These are phyloP conservation scores for Panaeolus papilionaceus DNA, from an alignment of 768 basidiomycete species.

Conservation along the genomic window DNA sequence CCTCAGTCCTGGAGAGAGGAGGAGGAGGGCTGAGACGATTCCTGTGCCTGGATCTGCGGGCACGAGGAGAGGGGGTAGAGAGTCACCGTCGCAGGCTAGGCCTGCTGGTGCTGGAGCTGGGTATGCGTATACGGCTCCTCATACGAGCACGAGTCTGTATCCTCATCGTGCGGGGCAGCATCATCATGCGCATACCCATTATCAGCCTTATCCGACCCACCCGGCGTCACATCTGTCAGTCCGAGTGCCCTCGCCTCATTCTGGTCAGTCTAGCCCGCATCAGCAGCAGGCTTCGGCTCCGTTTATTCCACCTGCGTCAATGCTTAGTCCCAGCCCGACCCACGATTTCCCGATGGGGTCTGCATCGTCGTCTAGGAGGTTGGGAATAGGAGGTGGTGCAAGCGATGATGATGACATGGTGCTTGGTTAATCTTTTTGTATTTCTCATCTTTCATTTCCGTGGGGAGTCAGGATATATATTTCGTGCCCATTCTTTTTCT, in stretches of 20 bases:
- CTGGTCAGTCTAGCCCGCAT: background rate
- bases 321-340: background rate
- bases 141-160: constrained; percentile 2
- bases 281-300: background rate
- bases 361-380: background rate
- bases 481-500: background rate
- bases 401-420: constrained; percentile 16
- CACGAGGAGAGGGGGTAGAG: background rate
- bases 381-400: background rate
- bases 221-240: background rate
- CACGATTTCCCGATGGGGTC: constrained; percentile 3
- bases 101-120: background rate
- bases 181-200: background rate
- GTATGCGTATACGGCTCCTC: constrained; percentile 8
- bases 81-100: background rate
- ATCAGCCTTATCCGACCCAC: background rate
- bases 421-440: background rate
- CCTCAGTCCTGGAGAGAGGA: constrained; percentile 6
- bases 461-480: constrained; percentile 8
- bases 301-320: constrained; percentile 5
- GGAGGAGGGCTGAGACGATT: constrained; percentile 29
- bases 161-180: background rate
- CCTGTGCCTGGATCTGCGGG: constrained; percentile 17
- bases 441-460: background rate
- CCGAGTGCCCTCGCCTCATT: background rate